Conservation (phyloP, 306 rosid genomes). For the Senna siamea region DNA sequence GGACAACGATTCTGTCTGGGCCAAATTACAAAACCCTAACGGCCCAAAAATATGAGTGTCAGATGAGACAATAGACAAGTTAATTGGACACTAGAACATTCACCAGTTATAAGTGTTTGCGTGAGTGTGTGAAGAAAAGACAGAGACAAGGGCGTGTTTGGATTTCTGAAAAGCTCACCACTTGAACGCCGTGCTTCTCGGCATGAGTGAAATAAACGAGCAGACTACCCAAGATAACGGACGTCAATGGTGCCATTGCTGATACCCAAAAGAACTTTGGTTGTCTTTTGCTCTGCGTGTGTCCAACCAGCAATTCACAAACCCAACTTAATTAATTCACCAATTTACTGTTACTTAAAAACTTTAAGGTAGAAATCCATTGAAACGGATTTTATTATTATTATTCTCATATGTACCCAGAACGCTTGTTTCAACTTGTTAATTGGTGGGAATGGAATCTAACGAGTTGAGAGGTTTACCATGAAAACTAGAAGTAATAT, state of each 20-base stretch:
- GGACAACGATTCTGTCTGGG: conserved; percentile 25
- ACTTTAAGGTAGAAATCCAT: neutral
- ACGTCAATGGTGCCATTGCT: conserved; percentile 86
- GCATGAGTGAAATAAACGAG: conserved; percentile 85
- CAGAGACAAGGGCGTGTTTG: no score
- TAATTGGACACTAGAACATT: no score
- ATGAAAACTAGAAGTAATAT: no score
- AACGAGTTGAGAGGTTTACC: no score
- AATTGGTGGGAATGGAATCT: neutral
- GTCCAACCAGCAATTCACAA: neutral
- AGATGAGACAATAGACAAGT: neutral
- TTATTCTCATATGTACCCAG: neutral
- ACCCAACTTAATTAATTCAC: neutral
- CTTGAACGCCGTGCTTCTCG: conserved; percentile 94
- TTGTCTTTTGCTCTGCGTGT: conserved; percentile 73
- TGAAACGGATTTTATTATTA: neutral
- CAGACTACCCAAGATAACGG: conserved; percentile 79
- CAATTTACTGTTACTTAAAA: conserved; percentile 39
- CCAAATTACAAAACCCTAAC: conserved; percentile 16
- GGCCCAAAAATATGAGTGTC: conserved; percentile 27
- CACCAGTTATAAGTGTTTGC: no score
- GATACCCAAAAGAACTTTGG: conserved; percentile 92
- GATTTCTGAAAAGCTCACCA: conserved; percentile 54
- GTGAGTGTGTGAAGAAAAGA: no score
- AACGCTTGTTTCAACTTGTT: neutral